Conservation (phyloP, 148 eudicot species). For the Silene latifolia region DNA sequence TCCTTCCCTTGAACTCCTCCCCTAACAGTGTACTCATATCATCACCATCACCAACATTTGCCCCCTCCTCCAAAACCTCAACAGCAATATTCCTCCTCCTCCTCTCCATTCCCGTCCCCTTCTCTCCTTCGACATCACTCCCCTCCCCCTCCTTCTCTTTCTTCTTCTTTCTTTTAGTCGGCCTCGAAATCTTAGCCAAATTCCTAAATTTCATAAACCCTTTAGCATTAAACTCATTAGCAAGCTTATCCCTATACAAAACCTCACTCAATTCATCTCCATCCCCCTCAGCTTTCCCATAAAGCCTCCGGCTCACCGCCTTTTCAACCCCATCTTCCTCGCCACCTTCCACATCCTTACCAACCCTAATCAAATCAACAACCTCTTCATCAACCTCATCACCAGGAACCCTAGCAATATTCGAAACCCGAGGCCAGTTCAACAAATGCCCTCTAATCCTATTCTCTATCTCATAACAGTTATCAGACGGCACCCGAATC, state of each 20-base stretch:
- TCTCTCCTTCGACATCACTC: conserved; percentile 26
- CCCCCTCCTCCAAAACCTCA: conserved; percentile 54
- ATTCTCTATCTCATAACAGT: conserved; percentile 60
- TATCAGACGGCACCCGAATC: conserved; percentile 65
- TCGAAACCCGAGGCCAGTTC: conserved; percentile 84
- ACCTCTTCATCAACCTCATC: conserved; percentile 61
- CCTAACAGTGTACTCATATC: conserved; percentile 78
- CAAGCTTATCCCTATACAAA: conserved; percentile 73
- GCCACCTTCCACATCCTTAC: not conserved
- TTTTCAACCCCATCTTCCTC: conserved; percentile 32
- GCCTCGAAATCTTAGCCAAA: conserved; percentile 77
- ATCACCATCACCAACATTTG: conserved; percentile 29
- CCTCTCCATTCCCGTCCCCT: conserved; percentile 20
- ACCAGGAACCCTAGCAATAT: conserved; percentile 79
- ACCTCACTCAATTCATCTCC: conserved; percentile 64
- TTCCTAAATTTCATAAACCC: conserved; percentile 79
- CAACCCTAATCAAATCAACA: conserved; percentile 16
- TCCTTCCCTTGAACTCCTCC: conserved; percentile 48
- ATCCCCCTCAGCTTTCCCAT: conserved; percentile 70
- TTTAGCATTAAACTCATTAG: conserved; percentile 54
- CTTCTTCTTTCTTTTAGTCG: conserved; percentile 42
- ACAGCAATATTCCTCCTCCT: conserved; percentile 38
- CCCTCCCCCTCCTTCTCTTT: conserved; percentile 19
- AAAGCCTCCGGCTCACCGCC: conserved; percentile 48
- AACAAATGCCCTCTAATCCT: conserved; percentile 83